phyloP scores from a whole-genome alignment of 352 stramenopile genomes.

The Globisporangium irregulare region DNA sequence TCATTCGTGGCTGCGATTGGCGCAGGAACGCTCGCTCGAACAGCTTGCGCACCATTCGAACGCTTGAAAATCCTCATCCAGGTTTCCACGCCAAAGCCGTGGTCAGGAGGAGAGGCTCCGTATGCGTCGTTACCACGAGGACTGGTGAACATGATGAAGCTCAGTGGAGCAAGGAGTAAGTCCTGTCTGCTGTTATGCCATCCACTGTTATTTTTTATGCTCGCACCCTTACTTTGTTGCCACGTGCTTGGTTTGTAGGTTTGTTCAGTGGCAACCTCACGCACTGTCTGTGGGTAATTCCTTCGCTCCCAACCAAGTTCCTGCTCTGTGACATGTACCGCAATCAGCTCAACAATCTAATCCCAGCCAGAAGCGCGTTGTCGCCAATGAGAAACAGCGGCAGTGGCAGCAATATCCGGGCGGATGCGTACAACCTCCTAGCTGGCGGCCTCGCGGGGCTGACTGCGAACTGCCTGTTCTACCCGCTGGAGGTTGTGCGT shows the following conservation, averaged over 20 bases:
- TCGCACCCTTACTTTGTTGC: neutral
- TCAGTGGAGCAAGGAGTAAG: conserved; percentile 48
- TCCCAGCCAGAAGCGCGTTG: conserved; percentile 6
- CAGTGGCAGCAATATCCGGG: conserved; percentile 20
- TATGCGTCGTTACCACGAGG: conserved; percentile 52
- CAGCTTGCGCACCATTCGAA: conserved; percentile 69
- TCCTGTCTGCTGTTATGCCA: neutral
- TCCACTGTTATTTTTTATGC: neutral
- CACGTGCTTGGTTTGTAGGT: conserved; percentile 18
- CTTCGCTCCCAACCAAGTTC: conserved; percentile 78
- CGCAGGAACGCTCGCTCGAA: conserved; percentile 57
- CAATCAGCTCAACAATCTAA: conserved; percentile 36
- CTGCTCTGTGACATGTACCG: conserved; percentile 71
- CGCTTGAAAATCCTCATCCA: conserved; percentile 85
- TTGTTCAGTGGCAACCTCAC: conserved; percentile 79
- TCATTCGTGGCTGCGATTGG: conserved; percentile 65
- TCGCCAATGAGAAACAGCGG: neutral
- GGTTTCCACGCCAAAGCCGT: conserved; percentile 26
- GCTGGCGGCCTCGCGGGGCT: conserved; percentile 64
- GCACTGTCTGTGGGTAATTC: conserved; percentile 82
- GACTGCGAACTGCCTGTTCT: conserved; percentile 67
- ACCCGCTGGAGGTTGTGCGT: conserved; percentile 76
- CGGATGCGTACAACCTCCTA: conserved; percentile 55
- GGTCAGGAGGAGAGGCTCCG: conserved; percentile 16
- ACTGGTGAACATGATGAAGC: conserved; percentile 68